Base-by-base conservation (phyloP, 768 basidiomycete genomes). In the Russula compacta region DNA sequence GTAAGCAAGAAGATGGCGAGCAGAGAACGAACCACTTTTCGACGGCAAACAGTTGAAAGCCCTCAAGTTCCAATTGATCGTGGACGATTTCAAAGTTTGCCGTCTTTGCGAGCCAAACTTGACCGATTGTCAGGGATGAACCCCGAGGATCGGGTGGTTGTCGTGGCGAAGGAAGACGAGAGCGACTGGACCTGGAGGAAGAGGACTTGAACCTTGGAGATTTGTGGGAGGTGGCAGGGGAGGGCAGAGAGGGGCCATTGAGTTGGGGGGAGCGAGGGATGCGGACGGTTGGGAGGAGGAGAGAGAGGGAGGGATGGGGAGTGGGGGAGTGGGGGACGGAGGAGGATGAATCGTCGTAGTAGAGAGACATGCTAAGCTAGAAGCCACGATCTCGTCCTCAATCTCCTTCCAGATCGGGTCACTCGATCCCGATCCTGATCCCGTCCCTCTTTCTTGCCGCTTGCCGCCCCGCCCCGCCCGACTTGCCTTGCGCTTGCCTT, bases 41-140 rank as follows among this genome's bases (percentile, higher is more conserved):
- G 9, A 93, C 91, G 0, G 89, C 90, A 69, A 92, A 93, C 58
- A 92, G 77, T 73, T 92, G 90, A 73, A 84, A 90, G 1, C 85
- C 85, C 19, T 76, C 69, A 24, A 89, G 69, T 48, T 82, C 73
- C 49, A 84, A 66, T 17, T 73, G 71, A 38, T 80, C 77, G 40
- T 79, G 74, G 8, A 77, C 76, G 58, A 82, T 71, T 67, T 79
- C 77, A 63, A 85, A 82, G 52, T 72, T 75, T 51, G 75, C 74
- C 19, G 77, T 75, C 10, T 73, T 68, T 1, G 77, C 77, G 17
- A 82, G 71, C 80, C 81, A 82, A 36, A 67, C 32, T 33, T 66
- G 56, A 15, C 65, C 69, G 6, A 61, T 21, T 29, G 60, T 54
- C 17, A 42, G 2, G 9, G 48, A 24, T 8, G n/a, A 14, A 12